These are phyloP conservation scores for Pythium phragmitis DNA, from an alignment of 352 stramenopile species.

Conservation along the genomic window DNA sequence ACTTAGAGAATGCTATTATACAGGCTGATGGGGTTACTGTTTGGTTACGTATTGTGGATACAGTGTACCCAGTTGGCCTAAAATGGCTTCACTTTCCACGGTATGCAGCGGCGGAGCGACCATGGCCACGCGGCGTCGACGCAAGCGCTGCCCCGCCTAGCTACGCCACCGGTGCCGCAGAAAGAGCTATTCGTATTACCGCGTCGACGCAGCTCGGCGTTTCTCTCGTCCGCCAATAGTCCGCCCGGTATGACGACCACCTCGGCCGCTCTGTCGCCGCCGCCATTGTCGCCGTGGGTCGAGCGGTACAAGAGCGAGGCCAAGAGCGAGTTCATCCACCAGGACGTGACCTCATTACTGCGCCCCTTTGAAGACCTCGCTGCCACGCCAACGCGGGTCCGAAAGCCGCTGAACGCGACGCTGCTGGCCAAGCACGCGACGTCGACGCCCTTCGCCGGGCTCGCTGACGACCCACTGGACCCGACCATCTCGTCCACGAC, in stretches of 20 bases:
- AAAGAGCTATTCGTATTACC: background rate
- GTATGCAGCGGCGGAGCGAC: background rate
- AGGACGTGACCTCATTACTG: slow-evolving; percentile 21
- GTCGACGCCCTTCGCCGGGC: slow-evolving; percentile 22
- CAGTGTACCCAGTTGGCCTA: background rate
- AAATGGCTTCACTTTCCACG: slow-evolving; percentile 9
- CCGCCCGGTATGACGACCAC: background rate
- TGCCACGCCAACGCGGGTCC: background rate
- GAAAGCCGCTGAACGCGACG: slow-evolving; percentile 22
- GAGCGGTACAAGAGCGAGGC: slow-evolving; percentile 21
- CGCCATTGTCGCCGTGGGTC: slow-evolving; percentile 19
- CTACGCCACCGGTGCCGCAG: background rate
- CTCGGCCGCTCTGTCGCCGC: background rate
- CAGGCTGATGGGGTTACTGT: background rate
- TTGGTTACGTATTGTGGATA: background rate
- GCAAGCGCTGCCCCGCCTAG: background rate
- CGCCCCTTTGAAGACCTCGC: slow-evolving; percentile 16
- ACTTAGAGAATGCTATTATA: background rate
- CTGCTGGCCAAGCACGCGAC: slow-evolving; percentile 24
- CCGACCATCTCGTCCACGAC: background rate
- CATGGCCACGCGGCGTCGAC: background rate
- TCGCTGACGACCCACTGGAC: slow-evolving; percentile 18
- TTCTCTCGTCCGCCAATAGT: background rate
- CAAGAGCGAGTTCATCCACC: slow-evolving; percentile 15
- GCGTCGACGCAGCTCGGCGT: slow-evolving; percentile 2